These are phyloP conservation scores for Cenococcum geophilum DNA, from an alignment of 495 filamentous ascomycete species.

Conservation along the genomic window DNA sequence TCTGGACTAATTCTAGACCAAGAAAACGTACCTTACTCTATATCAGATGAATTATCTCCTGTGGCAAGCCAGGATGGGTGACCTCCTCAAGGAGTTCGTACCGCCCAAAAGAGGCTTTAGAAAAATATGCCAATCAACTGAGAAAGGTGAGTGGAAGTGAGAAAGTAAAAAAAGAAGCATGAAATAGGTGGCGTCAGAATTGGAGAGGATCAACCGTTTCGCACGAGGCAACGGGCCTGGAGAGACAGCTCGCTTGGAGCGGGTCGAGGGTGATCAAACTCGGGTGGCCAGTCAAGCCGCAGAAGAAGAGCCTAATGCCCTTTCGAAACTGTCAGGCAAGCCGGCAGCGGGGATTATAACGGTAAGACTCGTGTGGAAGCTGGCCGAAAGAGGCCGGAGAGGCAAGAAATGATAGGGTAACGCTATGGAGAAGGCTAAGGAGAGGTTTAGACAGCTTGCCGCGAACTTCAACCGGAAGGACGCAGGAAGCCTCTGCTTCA, in stretches of 20 bases:
- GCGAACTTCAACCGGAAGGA: background rate
- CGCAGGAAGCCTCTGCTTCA: constrained; percentile 27
- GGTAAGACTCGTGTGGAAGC: constrained; percentile 12
- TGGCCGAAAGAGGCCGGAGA: constrained; percentile 10
- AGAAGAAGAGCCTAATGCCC: constrained; percentile 15
- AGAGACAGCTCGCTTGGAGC: constrained; percentile 28
- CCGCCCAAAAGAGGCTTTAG: constrained; percentile 5
- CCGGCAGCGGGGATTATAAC: constrained; percentile 16
- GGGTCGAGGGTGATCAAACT: constrained; percentile 23
- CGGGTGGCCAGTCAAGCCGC: constrained; percentile 23
- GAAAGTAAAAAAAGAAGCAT: constrained; percentile 28
- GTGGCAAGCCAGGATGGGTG: constrained; percentile 28
- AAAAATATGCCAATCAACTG: constrained; percentile 27
- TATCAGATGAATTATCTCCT: constrained; percentile 20
- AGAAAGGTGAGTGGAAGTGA: constrained; percentile 2
- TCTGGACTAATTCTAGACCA: background rate
- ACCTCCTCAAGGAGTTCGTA: constrained; percentile 22
- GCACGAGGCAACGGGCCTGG: background rate
- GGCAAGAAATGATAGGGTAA: constrained; percentile 10
- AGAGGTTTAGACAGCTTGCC: constrained; percentile 14
- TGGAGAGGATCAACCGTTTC: constrained; percentile 23
- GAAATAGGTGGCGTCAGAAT: constrained; percentile 12
- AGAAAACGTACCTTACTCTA: constrained; percentile 30
- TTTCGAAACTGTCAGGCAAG: constrained; percentile 18
- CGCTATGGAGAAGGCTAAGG: constrained; percentile 11